Evolutionary conservation across 2,329 filamentous ascomycete genomes (phyloP).

Genomic region (Colletotrichum sp.): DNA sequence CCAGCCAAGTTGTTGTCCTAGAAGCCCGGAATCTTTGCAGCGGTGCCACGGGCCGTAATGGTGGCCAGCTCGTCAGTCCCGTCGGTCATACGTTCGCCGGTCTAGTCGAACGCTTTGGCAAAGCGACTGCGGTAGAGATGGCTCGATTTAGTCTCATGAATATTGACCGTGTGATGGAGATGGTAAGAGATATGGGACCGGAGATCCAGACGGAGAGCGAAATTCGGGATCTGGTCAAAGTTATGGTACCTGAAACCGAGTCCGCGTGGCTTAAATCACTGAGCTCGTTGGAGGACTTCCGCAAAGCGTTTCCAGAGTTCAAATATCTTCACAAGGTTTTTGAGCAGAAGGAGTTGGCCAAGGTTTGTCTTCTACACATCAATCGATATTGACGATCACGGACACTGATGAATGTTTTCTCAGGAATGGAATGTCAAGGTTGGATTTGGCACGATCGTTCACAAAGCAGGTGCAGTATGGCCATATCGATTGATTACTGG

Average conservation of each 20-base stretch:
- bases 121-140: neutral
- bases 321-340: neutral
- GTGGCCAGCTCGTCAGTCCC: neutral
- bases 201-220: neutral
- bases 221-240: neutral
- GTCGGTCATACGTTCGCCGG: neutral
- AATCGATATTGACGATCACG: accelerated
- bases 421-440: neutral
- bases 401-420: neutral
- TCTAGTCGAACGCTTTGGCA: neutral
- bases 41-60: neutral
- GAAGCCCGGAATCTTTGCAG: neutral
- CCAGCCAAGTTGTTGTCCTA: neutral
- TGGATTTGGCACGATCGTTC: neutral
- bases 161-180: neutral
- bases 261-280: neutral
- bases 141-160: neutral
- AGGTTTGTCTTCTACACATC: neutral
- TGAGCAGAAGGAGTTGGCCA: neutral
- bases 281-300: neutral
- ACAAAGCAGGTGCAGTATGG: neutral
- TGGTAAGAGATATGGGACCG: neutral
- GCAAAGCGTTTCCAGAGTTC: neutral
- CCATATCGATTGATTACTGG: neutral
- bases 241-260: neutral